Evolutionary conservation across 495 filamentous ascomycete genomes (phyloP), one percentile per base, ranked within the genome.

Genomic region (Trichocladium uniseriatum): DNA sequence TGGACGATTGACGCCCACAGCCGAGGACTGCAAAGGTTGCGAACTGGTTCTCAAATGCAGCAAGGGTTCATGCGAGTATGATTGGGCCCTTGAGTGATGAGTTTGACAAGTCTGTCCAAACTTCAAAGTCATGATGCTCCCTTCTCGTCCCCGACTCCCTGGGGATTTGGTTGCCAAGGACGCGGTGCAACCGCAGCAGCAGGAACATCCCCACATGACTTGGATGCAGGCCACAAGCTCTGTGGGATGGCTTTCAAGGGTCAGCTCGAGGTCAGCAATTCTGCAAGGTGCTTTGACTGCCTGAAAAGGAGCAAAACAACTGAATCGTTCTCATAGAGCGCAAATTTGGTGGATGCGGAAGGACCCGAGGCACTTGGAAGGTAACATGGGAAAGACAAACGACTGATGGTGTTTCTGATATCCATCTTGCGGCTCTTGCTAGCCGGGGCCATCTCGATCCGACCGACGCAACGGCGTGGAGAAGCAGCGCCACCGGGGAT

Each of bases 31-130:
- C 24, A 27, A 27, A 3, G 24, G 4, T 3, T 27, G 24, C 24
- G 32, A 41, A n/a, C 18, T 22, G 19, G 29, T 38, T 32, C n/a
- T 48, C 46, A n/a, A n/a, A n/a, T 42, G 29, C 38, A 32, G 38
- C 47, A 49, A 16, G 46, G 46, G 27, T 36, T 18, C 4, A 11
- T 19, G 21, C 21, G 14, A n/a, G 10, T 14, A 16, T 5, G 38
- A 14, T 16, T 39, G 4, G 9, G 7, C 13, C 3, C 31, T 10
- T n/a, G 24, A 27, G 10, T 34, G 5, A 10, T 5, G 31, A 13
- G 31, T 3, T 34, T n/a, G 9, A 34, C 14, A 34, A 10, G 2
- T 13, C 3, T 10, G 2, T 34, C 31, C 31, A 13, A n/a, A 15
- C 43, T 15, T 46, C 32, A 18, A 1, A 11, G 7, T 3, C 24